These are phyloP conservation scores for Penicillium nucicola DNA, from an alignment of 495 filamentous ascomycete genomes.

Conservation along the genomic window DNA sequence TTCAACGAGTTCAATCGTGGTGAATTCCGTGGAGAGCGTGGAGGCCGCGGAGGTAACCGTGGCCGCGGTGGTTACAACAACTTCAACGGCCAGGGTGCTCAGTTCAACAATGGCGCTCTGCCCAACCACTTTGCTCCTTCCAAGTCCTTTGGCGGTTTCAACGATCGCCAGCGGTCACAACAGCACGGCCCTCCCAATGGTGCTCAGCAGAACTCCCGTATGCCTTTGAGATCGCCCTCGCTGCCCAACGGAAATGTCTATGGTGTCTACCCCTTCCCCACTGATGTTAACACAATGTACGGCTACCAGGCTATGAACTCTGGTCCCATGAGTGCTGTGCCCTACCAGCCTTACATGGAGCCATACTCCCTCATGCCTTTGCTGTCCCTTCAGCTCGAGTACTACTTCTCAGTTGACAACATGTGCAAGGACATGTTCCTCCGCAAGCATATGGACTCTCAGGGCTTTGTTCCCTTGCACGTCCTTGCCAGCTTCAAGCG, in stretches of 20 bases:
- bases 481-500: constrained; percentile 82
- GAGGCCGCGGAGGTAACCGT: constrained; percentile 53
- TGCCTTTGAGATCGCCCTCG: constrained; percentile 49
- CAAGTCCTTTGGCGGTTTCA: constrained; percentile 39
- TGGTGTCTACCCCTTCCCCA: constrained; percentile 33
- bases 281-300: constrained; percentile 45
- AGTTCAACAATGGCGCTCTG: constrained; percentile 47
- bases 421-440: constrained; percentile 92
- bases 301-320: constrained; percentile 53
- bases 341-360: constrained; percentile 59
- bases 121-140: constrained; percentile 39
- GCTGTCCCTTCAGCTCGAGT: constrained; percentile 70
- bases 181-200: constrained; percentile 33
- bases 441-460: constrained; percentile 86
- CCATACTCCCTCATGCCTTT: constrained; percentile 52
- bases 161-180: constrained; percentile 42
- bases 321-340: constrained; percentile 58
- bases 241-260: constrained; percentile 39
- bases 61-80: constrained; percentile 46
- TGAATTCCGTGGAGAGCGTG: constrained; percentile 47
- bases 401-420: constrained; percentile 97
- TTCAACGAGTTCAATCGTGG: constrained; percentile 36
- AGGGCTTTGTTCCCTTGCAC: constrained; percentile 80
- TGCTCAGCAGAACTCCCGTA: constrained; percentile 36
- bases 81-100: constrained; percentile 39